Evolutionary conservation across 140 eudicot species (phyloP), one percentile per base, ranked within the genome.

Genomic region (Flaveria floridana): DNA sequence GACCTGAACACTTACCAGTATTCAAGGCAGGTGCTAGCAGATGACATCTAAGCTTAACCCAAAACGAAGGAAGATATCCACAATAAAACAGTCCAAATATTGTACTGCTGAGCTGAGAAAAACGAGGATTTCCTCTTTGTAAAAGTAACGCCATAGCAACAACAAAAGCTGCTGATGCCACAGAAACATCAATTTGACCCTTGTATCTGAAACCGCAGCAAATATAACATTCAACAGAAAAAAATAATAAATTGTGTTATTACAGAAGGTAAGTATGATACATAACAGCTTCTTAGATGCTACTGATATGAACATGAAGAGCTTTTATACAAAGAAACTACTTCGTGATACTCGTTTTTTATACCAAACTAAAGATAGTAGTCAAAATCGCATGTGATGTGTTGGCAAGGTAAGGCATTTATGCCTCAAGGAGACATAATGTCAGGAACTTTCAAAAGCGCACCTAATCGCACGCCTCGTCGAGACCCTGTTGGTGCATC

Each of bases 1-100:
- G 52, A 75, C 7, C 42, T 19, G 10, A 19, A 41, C 25, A 15
- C 87, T 81, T 87, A 92, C 97, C 86, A 42, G 97, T 86, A 80
- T 89, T 87, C 13, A 89, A 64, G 16, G 97, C 88, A n/a, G 97
- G 95, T 56, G 69, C 89, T 68, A 88, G 75, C 67, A 91, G 77
- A 75, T 85, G 85, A 64, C 97, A 92, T 53, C 97, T 90, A 65
- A 92, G 92, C 81, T 92, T 92, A 71, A 92, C 90, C 98, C 98
- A 92, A 59, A 92, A 92, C 55, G 95, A 92, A 79, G 96, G 98
- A 66, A 92, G 96, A 83, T 86, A 92, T 25, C 98, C 98, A 74
- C 98, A 92, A 74, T 92, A 92, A 72, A 92, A 92, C 30, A 92
- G 72, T 28, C 98, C 98, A 82, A 92, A 92, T 87, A 92, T 86